Evolutionary conservation across 116 monocot genomes (phyloP).

Genomic region (Dioscorea cayenensis): DNA sequence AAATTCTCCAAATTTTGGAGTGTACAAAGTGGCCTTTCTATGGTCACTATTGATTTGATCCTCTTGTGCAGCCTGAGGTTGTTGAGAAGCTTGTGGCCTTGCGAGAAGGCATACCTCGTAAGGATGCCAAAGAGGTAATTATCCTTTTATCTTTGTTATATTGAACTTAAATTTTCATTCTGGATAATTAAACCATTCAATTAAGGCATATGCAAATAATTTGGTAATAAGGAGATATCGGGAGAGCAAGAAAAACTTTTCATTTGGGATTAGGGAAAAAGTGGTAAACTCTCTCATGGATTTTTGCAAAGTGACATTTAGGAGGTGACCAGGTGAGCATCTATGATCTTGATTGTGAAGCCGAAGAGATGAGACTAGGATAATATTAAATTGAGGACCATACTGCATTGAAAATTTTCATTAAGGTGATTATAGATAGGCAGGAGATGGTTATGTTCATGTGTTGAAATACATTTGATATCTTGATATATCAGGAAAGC

Average conservation of each 20-base stretch:
- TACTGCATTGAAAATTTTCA: too few relatives aligned
- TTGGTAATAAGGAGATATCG: background rate
- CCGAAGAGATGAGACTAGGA: too few relatives aligned
- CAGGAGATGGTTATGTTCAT: too few relatives aligned
- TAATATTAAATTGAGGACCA: too few relatives aligned
- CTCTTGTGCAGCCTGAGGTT: constrained; percentile 78
- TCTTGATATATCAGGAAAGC: too few relatives aligned
- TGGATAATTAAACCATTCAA: background rate
- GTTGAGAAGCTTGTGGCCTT: constrained; percentile 94
- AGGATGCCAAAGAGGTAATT: constrained; percentile 97
- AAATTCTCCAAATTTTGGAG: background rate
- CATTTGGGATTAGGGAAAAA: background rate
- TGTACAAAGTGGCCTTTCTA: too few relatives aligned
- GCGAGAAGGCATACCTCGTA: constrained; percentile 94
- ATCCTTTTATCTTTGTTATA: background rate
- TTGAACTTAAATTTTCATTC: too few relatives aligned
- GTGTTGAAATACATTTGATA: too few relatives aligned
- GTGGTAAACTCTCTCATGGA: background rate
- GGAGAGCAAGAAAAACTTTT: too few relatives aligned
- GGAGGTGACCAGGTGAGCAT: too few relatives aligned
- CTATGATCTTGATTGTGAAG: too few relatives aligned
- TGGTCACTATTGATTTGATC: background rate
- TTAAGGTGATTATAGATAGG: too few relatives aligned
- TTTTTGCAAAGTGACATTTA: background rate
- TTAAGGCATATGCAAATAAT: background rate